Evolutionary conservation across 306 rosid genomes (phyloP), one percentile per base, ranked within the genome.

Genomic region (Acmispon strigosus): DNA sequence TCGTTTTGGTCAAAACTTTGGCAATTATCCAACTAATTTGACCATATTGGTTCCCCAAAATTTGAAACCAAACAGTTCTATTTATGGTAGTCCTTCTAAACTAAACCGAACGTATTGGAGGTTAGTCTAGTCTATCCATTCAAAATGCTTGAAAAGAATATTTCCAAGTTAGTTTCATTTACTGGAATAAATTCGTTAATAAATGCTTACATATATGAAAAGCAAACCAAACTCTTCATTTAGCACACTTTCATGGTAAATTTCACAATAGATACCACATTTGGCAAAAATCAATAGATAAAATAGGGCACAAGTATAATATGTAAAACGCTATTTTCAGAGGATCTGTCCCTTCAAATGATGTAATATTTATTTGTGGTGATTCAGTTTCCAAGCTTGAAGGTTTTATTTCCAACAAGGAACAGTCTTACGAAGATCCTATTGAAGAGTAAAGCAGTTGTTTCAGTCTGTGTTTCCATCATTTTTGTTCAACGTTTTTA

Each of bases 401-500:
- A 88, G 98, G 98, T 44, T 92, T 92, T 90, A 96, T 92, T 82
- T 92, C 96, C 66, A 92, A 92, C 89, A 84, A 96, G 84, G 98
- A 92, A 92, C 98, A 90, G 81, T 90, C 96, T 22, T 90, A 90
- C 48, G 98, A 92, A 85, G 96, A 92, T 84, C 98, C 98, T 64
- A 92, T 90, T 73, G 98, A 92, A 89, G 98, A 92, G 98, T 92
- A 88, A 86, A 86, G 81, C 75, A 76, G 74, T 71, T 78, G 20
- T 82, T 77, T 86, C 53, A 61, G 43, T 62, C 37, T 57, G 11
- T 22, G 47, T 68, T 78, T 53, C 48, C 63, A 47, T 70, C 18
- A 45, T 42, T 14, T 63, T 76, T 75, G 49, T 76, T 74, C 27
- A 3, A 43, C 64, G 20, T 57, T 47, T 72, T 56, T 66, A 32